phyloP scores from a whole-genome alignment of 345 rosid genomes.

The Ceriops tagal region DNA sequence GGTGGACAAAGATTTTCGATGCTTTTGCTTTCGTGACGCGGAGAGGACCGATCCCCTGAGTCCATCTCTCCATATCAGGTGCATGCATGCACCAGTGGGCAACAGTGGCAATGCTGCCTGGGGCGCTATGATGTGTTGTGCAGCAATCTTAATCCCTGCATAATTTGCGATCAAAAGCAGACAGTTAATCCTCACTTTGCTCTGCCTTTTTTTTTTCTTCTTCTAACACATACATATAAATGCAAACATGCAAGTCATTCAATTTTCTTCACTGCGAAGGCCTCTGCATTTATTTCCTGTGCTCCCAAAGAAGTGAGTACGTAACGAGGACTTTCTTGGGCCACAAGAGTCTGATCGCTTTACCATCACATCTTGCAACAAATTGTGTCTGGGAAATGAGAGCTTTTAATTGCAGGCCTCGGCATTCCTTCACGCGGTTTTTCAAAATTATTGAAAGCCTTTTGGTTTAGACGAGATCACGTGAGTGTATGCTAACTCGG shows the following conservation, averaged over 20 bases:
- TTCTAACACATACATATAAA: too few relatives aligned
- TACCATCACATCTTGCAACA: conserved; percentile 6
- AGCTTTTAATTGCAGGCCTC: conserved; percentile 10
- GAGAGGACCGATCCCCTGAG: neutral
- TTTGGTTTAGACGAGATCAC: conserved; percentile 3
- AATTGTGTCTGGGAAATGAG: conserved; percentile 4
- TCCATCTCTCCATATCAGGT: neutral
- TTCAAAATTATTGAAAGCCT: neutral
- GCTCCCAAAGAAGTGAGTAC: neutral
- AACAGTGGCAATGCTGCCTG: too few relatives aligned
- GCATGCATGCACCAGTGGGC: neutral
- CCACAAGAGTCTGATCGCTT: neutral
- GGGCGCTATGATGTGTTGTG: too few relatives aligned
- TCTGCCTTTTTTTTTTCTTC: too few relatives aligned
- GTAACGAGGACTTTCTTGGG: neutral
- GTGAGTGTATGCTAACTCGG: conserved; percentile 1
- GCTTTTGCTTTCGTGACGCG: neutral
- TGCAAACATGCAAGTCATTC: too few relatives aligned
- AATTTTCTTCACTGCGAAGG: too few relatives aligned
- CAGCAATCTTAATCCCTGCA: too few relatives aligned
- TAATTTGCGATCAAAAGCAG: too few relatives aligned
- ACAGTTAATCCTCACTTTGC: too few relatives aligned
- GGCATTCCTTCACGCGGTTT: neutral
- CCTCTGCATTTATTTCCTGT: neutral
- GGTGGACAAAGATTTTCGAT: neutral